Base-by-base conservation (phyloP, 352 stramenopile genomes). In the Phytophthora multivora region DNA sequence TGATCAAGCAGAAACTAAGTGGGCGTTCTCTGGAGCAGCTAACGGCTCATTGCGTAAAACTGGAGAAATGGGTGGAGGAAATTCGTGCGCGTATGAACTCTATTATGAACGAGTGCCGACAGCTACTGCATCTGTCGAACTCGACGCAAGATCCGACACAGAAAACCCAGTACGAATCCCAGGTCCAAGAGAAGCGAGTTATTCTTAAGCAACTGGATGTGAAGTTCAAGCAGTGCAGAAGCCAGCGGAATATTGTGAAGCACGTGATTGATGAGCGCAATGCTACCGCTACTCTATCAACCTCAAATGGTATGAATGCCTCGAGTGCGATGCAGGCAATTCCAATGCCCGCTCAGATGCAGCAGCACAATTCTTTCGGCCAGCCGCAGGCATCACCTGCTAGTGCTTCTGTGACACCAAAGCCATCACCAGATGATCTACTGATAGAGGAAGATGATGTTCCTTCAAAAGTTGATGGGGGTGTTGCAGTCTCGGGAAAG, bases 61-160 rank as follows among this genome's bases (percentile, higher is more conserved):
- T 95, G 28, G 84, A 95, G 53, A 83, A 71, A n/a, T 89, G 83
- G 62, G 85, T 85, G 4, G 84, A 93, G 59, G 77, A 91, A 46
- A 85, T 93, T 30, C 83, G 80, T 35, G 81, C 73, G 18, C 83
- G 90, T 47, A 88, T 95, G 58, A 92, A 93, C 46, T 74, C 77
- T 36, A 86, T 91, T 45, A 85, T 91, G 80, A 91, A 91, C 52
- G 87, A 95, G 56, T 91, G 80, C 35, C 75, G 83, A 1, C 86
- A 95, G 59, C 57, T 93, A 35, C 59, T 95, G 53, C 84, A 95
- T 36, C 67, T 84, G 35, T 80, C 80, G 10, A 91, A 90, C 42
- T 88, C 79, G 41, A 91, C 79, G 5, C 78, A 90, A 67, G 83
- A 95, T 54, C 59, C 71, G 28, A 72, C 59, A 9, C 67, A 81